These are phyloP conservation scores for Suillus spraguei DNA, from an alignment of 768 basidiomycete species.

Conservation along the genomic window DNA sequence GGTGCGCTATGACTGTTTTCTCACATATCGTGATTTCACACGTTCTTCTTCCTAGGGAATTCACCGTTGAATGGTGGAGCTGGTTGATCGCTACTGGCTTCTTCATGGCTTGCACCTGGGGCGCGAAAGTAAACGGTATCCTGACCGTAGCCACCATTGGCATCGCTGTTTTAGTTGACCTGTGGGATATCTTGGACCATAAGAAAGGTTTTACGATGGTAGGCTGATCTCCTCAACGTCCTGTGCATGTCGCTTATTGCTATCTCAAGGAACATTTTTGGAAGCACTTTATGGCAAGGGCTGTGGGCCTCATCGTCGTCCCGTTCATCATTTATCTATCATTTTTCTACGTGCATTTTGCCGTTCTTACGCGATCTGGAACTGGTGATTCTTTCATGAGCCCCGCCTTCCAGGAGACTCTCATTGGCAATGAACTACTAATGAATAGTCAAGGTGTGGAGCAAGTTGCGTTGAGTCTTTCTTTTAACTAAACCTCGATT, in stretches of 20 bases:
- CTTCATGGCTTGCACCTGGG: conserved; percentile 95
- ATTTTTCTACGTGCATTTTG: conserved; percentile 96
- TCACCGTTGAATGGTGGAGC: conserved; percentile 89
- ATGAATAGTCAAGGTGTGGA: conserved; percentile 85
- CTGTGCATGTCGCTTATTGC: not conserved
- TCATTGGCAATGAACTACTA: conserved; percentile 89
- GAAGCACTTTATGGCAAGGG: conserved; percentile 87
- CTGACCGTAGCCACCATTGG: conserved; percentile 90
- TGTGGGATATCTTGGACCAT: conserved; percentile 92
- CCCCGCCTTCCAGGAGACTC: conserved; percentile 96
- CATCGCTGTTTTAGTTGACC: conserved; percentile 86
- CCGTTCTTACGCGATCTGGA: conserved; percentile 84
- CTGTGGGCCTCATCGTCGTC: conserved; percentile 81
- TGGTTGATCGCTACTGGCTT: conserved; percentile 91
- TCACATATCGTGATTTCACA: not conserved
- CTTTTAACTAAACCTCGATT: conserved; percentile 8
- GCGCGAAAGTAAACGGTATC: conserved; percentile 97
- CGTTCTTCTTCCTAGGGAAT: conserved; percentile 59
- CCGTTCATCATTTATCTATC: conserved; percentile 90
- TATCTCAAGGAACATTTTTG: conserved; percentile 77
- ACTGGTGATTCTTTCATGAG: conserved; percentile 97
- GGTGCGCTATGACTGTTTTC: conserved; percentile 44
- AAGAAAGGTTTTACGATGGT: conserved; percentile 83
- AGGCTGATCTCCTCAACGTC: conserved; percentile 11
- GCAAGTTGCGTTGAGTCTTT: not conserved